These are phyloP conservation scores for Geotrichum restrictum DNA, from an alignment of 1,139 yeast genomes.

Conservation along the genomic window DNA sequence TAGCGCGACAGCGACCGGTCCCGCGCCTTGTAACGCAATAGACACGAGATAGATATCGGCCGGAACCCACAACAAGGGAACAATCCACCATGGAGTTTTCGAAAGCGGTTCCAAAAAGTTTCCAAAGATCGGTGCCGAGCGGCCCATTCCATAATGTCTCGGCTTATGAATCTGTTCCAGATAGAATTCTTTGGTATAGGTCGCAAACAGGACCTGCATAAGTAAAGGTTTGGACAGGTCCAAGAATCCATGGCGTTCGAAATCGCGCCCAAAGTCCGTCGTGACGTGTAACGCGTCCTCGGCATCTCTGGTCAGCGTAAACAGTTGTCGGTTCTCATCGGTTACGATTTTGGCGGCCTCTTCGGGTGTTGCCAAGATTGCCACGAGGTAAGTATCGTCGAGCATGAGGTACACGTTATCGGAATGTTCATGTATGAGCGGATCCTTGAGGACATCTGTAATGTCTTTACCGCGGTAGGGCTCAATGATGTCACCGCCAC, in stretches of 20 bases:
- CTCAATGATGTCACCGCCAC: slow-evolving; percentile 68
- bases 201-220: slow-evolving; percentile 68
- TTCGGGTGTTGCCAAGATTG: slow-evolving; percentile 56
- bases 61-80: slow-evolving; percentile 85
- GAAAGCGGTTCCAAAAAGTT: slow-evolving; percentile 68
- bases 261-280: slow-evolving; percentile 74
- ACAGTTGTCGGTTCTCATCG: slow-evolving; percentile 31
- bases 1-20: slow-evolving; percentile 33
- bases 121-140: slow-evolving; percentile 82
- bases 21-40: slow-evolving; percentile 36
- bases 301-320: slow-evolving; percentile 34
- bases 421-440: slow-evolving; percentile 66
- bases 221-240: slow-evolving; percentile 80
- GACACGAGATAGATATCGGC: slow-evolving; percentile 55
- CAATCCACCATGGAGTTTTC: slow-evolving; percentile 72
- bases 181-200: slow-evolving; percentile 80
- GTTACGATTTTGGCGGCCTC: slow-evolving; percentile 54
- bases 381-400: slow-evolving; percentile 66
- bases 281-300: slow-evolving; percentile 67
- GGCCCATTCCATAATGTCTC: slow-evolving; percentile 84
- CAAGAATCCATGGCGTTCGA: slow-evolving; percentile 72
- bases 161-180: slow-evolving; percentile 96
- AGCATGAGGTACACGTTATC: slow-evolving; percentile 85
- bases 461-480: slow-evolving; percentile 84
- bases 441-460: slow-evolving; percentile 70